Conservation (phyloP, 129 eudicot species). For the Pseudognaphalium luteoalbum region DNA sequence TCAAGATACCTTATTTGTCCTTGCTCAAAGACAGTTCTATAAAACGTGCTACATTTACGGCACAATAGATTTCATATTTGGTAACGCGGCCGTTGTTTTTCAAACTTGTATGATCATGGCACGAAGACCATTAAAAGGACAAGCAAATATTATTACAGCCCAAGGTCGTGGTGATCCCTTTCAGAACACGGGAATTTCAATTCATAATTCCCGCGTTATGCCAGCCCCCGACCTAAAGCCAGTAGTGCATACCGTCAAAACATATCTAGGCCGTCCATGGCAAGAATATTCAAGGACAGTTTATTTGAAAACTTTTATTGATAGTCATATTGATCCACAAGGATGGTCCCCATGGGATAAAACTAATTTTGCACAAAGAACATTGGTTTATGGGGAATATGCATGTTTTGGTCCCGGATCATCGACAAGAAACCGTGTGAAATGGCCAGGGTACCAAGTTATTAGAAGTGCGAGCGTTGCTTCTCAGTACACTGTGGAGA, state of each 20-base stretch:
- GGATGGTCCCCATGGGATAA: slow-evolving; percentile 72
- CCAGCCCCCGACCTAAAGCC: slow-evolving; percentile 60
- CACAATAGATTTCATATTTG: slow-evolving; percentile 70
- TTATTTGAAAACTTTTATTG: slow-evolving; percentile 44
- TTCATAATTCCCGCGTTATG: slow-evolving; percentile 52
- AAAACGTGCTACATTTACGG: slow-evolving; percentile 59
- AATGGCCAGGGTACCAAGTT: slow-evolving; percentile 58
- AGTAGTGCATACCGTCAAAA: slow-evolving; percentile 30
- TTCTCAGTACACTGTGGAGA: slow-evolving; percentile 44
- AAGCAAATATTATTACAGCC: slow-evolving; percentile 50
- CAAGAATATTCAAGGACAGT: slow-evolving; percentile 62
- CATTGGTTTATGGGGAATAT: slow-evolving; percentile 70
- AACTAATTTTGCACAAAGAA: slow-evolving; percentile 34
- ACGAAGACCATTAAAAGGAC: slow-evolving; percentile 50
- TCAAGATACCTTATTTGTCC: slow-evolving; percentile 66
- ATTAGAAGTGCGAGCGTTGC: slow-evolving; percentile 50
- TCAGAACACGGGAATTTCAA: slow-evolving; percentile 60
- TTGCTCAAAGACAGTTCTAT: slow-evolving; percentile 62
- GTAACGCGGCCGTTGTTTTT: slow-evolving; percentile 64
- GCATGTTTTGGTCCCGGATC: slow-evolving; percentile 60
- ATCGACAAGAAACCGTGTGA: slow-evolving; percentile 45
- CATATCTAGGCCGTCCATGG: slow-evolving; percentile 72
- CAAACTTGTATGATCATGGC: slow-evolving; percentile 67
- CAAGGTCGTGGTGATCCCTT: slow-evolving; percentile 63
- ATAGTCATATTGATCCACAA: slow-evolving; percentile 41